A percentile compares a stretch with the other conserved stretches of the same genome.
Conservation (phyloP, 2,329 filamentous ascomycete genomes). For the Elsinoe fawcettii region DNA sequence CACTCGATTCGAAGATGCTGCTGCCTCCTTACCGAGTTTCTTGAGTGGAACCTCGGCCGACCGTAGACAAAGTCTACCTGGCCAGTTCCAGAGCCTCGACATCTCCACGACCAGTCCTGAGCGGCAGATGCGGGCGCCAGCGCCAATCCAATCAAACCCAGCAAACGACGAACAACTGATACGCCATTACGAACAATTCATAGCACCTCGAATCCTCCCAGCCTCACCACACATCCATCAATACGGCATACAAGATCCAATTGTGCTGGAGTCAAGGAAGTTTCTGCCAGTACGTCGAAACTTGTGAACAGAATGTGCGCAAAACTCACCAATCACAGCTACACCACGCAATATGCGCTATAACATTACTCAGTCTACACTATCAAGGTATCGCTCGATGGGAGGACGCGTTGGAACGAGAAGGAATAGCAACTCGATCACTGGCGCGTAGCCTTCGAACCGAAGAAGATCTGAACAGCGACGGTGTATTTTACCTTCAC, state of each 20-base stretch:
- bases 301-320: too few species aligned
- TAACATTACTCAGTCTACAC: slow-evolving; percentile 48
- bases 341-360: slow-evolving; percentile 50
- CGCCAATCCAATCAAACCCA: background rate
- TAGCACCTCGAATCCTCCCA: slow-evolving; percentile 18
- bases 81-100: slow-evolving; percentile 14
- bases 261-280: slow-evolving; percentile 33
- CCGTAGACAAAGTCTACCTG: slow-evolving; percentile 17
- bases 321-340: slow-evolving; percentile 33
- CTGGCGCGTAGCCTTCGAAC: slow-evolving; percentile 35
- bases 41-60: slow-evolving; percentile 4
- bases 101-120: slow-evolving; percentile 13
- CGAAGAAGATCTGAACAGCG: slow-evolving; percentile 46
- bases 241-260: slow-evolving; percentile 15
- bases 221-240: slow-evolving; percentile 10
- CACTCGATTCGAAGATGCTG: slow-evolving; percentile 42
- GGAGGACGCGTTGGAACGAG: slow-evolving; percentile 47
- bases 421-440: slow-evolving; percentile 42
- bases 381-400: slow-evolving; percentile 38
- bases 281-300: slow-evolving; percentile 49
- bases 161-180: slow-evolving; percentile 18
- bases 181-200: slow-evolving; percentile 18
- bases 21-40: slow-evolving; percentile 18
- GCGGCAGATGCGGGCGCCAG: slow-evolving; percentile 2
- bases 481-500: slow-evolving; percentile 50